phyloP scores from a whole-genome alignment of 1,284 basidiomycete species.

The Fomitopsis schrenkii region DNA sequence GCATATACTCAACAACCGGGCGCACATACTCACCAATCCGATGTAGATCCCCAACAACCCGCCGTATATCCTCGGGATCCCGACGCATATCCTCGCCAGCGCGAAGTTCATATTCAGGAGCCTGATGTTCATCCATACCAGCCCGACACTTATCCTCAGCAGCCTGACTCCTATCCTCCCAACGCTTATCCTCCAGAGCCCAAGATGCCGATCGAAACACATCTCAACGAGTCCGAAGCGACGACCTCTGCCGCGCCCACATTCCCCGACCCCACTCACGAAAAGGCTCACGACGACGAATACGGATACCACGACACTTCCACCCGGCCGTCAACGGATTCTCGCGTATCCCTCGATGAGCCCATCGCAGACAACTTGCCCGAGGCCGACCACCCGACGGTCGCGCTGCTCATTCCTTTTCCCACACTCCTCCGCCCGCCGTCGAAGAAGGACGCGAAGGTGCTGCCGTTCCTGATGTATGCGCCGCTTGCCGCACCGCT shows the following conservation, averaged over 20 bases:
- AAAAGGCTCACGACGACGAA: background rate
- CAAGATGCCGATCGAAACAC: background rate
- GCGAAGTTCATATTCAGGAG: no score
- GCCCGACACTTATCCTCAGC: no score
- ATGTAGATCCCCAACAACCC: no score
- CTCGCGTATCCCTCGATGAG: constrained; percentile 1
- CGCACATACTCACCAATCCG: no score
- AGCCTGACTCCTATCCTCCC: no score
- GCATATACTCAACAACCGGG: no score
- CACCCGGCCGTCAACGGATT: background rate
- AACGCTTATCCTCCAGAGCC: no score
- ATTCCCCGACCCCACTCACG: background rate
- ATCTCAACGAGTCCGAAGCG: background rate
- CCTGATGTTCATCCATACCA: no score
- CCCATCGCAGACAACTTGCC: constrained; percentile 6
- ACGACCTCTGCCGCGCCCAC: background rate
- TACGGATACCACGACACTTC: background rate
- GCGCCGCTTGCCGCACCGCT: constrained; percentile 6
- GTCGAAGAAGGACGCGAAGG: constrained; percentile 3
- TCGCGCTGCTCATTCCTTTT: constrained; percentile 6
- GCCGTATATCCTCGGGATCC: no score
- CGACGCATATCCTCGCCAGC: no score
- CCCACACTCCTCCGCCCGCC: background rate
- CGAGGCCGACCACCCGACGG: constrained; percentile 1
- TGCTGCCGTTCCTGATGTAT: constrained; percentile 8